A percentile compares a stretch with the other conserved stretches of the same genome.
Conservation (phyloP, 2,329 filamentous ascomycete species). For the Colletotrichum spaethianum region DNA sequence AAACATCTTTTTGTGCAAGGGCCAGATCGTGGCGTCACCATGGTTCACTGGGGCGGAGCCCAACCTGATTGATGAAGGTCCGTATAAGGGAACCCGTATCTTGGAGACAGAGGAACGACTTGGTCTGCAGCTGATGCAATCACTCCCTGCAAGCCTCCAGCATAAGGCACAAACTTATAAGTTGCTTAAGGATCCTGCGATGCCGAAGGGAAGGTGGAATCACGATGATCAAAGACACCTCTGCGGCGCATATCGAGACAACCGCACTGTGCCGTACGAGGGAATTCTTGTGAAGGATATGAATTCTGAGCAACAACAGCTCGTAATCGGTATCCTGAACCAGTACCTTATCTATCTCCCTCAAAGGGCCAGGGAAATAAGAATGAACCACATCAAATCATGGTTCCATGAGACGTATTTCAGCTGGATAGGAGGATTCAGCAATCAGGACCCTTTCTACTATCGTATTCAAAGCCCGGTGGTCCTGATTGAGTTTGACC, state of each 20-base stretch:
- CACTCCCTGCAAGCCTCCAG: slow-evolving; percentile 63
- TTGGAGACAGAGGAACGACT: slow-evolving; percentile 74
- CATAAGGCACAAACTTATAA: slow-evolving; percentile 69
- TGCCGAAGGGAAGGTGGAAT: slow-evolving; percentile 82
- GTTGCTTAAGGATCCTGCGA: slow-evolving; percentile 73
- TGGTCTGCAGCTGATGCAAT: slow-evolving; percentile 80
- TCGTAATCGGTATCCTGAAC: slow-evolving; percentile 71
- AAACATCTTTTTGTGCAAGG: slow-evolving; percentile 75
- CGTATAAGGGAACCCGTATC: slow-evolving; percentile 75
- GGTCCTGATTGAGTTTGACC: slow-evolving; percentile 82
- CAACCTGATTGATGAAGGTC: slow-evolving; percentile 78
- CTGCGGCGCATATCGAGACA: slow-evolving; percentile 84
- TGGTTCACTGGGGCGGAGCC: slow-evolving; percentile 88
- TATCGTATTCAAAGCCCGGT: slow-evolving; percentile 84
- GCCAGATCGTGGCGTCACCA: slow-evolving; percentile 78
- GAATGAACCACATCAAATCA: slow-evolving; percentile 66
- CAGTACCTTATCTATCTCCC: slow-evolving; percentile 81
- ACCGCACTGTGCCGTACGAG: slow-evolving; percentile 82
- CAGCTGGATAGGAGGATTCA: slow-evolving; percentile 82
- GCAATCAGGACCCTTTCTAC: slow-evolving; percentile 80
- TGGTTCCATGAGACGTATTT: slow-evolving; percentile 82
- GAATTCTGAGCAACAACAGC: slow-evolving; percentile 60
- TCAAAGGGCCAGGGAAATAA: slow-evolving; percentile 63
- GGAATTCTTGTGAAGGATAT: slow-evolving; percentile 71
- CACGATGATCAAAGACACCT: slow-evolving; percentile 84